A percentile compares a stretch with the other conserved stretches of the same genome.
Conservation (phyloP, 129 eudicot genomes). For the Pittosporum tobira region DNA sequence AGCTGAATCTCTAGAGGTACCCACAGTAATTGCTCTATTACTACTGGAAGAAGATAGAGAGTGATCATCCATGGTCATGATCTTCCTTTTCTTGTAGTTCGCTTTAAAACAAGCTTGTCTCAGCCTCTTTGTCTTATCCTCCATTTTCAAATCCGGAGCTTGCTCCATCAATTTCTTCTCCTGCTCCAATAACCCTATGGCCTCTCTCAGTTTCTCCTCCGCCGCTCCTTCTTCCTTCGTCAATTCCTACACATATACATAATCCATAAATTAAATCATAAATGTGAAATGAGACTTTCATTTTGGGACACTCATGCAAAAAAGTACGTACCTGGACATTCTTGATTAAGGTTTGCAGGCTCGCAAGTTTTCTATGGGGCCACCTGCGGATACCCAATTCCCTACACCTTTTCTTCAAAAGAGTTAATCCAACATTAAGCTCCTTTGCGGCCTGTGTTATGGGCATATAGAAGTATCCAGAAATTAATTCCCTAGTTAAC, state of each 20-base stretch:
- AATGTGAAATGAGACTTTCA: too few relatives aligned
- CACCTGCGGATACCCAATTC: conserved; percentile 77
- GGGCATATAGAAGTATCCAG: conserved; percentile 80
- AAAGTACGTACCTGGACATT: conserved; percentile 54
- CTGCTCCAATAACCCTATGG: conserved; percentile 42
- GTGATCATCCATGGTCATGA: conserved; percentile 3
- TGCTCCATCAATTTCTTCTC: conserved; percentile 69
- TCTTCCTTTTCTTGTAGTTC: conserved; percentile 72
- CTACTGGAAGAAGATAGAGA: not conserved
- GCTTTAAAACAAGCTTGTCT: conserved; percentile 93
- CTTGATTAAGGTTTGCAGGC: conserved; percentile 72
- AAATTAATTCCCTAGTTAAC: conserved; percentile 43
- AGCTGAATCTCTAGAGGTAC: too few relatives aligned
- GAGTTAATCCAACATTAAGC: conserved; percentile 74
- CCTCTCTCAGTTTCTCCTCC: conserved; percentile 41
- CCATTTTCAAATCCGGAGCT: conserved; percentile 61
- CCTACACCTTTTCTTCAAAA: conserved; percentile 75
- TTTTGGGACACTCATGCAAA: too few relatives aligned
- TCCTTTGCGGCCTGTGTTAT: conserved; percentile 78
- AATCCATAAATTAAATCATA: too few relatives aligned
- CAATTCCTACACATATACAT: conserved; percentile 36
- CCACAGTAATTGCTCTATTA: not conserved
- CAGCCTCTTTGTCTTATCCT: conserved; percentile 64
- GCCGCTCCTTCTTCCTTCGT: conserved; percentile 42
- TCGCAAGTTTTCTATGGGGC: conserved; percentile 87